phyloP scores from a whole-genome alignment of 371 early-diverging fungal species.

The Mortierella sp. region DNA sequence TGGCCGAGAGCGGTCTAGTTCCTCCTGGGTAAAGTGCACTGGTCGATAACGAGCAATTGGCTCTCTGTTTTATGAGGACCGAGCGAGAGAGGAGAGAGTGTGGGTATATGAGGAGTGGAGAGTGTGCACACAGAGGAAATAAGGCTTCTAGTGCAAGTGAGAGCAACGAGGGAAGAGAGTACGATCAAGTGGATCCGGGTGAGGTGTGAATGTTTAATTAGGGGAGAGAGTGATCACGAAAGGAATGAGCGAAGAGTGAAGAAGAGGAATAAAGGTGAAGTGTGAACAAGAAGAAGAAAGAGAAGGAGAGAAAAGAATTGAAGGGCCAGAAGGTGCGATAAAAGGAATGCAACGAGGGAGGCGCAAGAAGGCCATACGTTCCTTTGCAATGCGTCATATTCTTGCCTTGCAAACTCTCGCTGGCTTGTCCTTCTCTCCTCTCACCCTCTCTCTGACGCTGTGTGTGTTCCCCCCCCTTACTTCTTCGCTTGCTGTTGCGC shows the following conservation, averaged over 20 bases:
- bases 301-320: not conserved
- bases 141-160: not conserved
- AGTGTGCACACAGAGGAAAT: not conserved
- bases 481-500: not conserved
- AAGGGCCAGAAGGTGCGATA: not conserved
- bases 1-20: slow-evolving; percentile 2
- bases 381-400: not conserved
- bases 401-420: not conserved
- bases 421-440: not conserved
- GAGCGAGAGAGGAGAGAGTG: slow-evolving; percentile 1
- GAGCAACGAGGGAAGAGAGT: not conserved
- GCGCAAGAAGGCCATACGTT: not conserved
- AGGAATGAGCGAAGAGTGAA: not conserved
- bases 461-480: not conserved
- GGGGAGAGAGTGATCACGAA: too few relatives aligned
- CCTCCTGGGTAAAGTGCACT: not conserved
- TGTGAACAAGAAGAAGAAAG: not conserved
- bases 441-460: not conserved
- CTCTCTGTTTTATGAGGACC: not conserved
- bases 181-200: not conserved
- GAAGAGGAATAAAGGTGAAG: not conserved
- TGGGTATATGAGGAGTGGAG: not conserved
- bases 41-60: not conserved
- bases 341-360: not conserved
- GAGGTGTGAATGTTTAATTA: not conserved